Base-by-base conservation (phyloP, 202 grass and related monocot genomes). In the Setaria italica region DNA sequence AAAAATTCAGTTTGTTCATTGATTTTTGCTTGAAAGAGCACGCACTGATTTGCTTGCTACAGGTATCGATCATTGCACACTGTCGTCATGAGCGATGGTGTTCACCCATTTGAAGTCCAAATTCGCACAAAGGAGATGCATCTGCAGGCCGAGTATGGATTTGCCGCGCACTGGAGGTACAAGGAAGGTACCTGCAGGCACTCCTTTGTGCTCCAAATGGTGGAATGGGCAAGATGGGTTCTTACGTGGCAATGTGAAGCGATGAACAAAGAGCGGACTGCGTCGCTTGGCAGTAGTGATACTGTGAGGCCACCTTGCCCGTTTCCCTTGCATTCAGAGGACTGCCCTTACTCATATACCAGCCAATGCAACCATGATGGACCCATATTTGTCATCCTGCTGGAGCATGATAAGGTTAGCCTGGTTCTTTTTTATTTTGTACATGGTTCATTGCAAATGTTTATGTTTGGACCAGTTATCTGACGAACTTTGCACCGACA, bases 121-220 rank as follows among this genome's bases (percentile, higher is more conserved):
- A 94, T 99, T 68, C 93, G 96, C 43, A 99, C 96, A 4, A 96
- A 78, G 74, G 93, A 96, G 76, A 99, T 99, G 96, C 90, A 99
- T 54, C 72, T 86, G n/a, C 93, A 96, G 78, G 93, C 96, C 2
- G 96, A 99, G 80, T 96, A 94, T 37, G 96, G 96, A 13, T 90
- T 94, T 17, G 96, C 96, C 0, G 93, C 96, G 0, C 96, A 99
- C 46, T 99, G 96, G 96, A 94, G 91, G 43, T 99, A 99, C 90
- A 99, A 99, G 88, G 96, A 99, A 81, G 91, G 91, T 37, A 85
- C 87, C 13, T 90, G 76, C 55, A 88, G 86, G 82, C 88, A 99
- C 77, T 87, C 91, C 2, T 96, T 94, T 76, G 90, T 99, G 35
- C 86, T 89, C 37, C 93, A 90, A 56, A 95, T 99, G 93, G 93